Conservation (phyloP, 2,329 filamentous ascomycete species). For the Akanthomyces lecanii region DNA sequence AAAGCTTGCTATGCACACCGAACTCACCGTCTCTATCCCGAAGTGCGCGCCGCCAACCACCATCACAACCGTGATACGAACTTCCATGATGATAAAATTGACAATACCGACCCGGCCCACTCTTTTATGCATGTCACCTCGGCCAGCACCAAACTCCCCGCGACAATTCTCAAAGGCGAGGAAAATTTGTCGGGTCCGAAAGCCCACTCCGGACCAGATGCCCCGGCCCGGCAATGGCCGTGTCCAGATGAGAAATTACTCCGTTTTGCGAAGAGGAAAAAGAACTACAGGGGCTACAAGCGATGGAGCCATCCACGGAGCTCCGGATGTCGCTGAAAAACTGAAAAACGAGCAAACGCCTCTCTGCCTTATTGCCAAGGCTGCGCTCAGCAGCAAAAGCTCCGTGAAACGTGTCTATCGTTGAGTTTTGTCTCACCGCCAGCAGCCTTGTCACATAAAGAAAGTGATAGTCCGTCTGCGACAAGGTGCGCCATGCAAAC, state of each 20-base stretch:
- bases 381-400: not conserved
- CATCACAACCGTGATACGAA: not conserved
- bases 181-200: not conserved
- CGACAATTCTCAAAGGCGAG: not conserved
- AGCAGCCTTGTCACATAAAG: not conserved
- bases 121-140: not conserved
- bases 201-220: conserved; percentile 9
- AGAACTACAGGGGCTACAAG: not conserved
- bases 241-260: not conserved
- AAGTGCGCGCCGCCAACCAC: not conserved
- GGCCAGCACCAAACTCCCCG: not conserved
- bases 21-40: too few species aligned
- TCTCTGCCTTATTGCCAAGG: not conserved
- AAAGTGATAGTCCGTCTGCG: not conserved
- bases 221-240: not conserved
- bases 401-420: not conserved
- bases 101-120: not conserved
- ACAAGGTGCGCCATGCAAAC: not conserved
- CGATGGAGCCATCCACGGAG: not conserved
- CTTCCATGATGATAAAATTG: too few species aligned
- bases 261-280: not conserved
- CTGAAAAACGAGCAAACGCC: not conserved
- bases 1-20: not conserved
- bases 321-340: not conserved
- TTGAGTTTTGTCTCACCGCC: not conserved